Evolutionary conservation across 2,329 filamentous ascomycete genomes (phyloP), one percentile per base, ranked within the genome.

Genomic region (Phaeosphaeria sp.): DNA sequence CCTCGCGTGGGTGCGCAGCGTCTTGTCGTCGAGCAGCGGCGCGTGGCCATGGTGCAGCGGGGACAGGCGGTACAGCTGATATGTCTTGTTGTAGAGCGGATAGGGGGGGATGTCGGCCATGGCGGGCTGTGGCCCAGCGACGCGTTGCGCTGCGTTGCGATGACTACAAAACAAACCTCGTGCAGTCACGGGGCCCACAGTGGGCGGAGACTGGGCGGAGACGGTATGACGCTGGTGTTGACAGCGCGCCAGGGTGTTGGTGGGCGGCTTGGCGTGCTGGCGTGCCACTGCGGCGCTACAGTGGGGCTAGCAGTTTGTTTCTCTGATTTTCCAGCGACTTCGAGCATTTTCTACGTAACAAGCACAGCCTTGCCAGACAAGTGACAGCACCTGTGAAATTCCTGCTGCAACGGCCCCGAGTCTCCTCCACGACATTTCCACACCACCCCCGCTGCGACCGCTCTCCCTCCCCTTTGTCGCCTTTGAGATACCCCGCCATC

Each of bases 71-170:
- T 84, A 82, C 50, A 83, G 72, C n/a, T 75, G 81, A 79, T 82
- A 85, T 25, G 82, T 84, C n/a, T 79, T 80, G 65, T 82, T 80
- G 65, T 84, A 82, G 41, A 85, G 75, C 11, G 82, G 80, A 54
- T 80, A 79, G 18, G 71, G 67, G 7, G 74, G 72, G 36, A 76
- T 72, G 54, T 73, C 70, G 55, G 68, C 69, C 75, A 77, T 77
- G 58, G 56, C 48, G 2, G 18, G 50, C 23, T 44, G 39, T 18
- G 23, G 21, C 21, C 11, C n/a, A 23, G 20, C 30, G 41, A 22
- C 39, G 41, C 41, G 50, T 52, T 46, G 50, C 4, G 27, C 7
- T 36, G 41, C 41, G 50, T 52, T 46, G 50, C 4, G 27, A 18
- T 36, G 47, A 39, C 47, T 41, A 30, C 27, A 39, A 39, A 15